Conservation (phyloP, 2,329 filamentous ascomycete genomes). For the Epichloe hybrida region DNA sequence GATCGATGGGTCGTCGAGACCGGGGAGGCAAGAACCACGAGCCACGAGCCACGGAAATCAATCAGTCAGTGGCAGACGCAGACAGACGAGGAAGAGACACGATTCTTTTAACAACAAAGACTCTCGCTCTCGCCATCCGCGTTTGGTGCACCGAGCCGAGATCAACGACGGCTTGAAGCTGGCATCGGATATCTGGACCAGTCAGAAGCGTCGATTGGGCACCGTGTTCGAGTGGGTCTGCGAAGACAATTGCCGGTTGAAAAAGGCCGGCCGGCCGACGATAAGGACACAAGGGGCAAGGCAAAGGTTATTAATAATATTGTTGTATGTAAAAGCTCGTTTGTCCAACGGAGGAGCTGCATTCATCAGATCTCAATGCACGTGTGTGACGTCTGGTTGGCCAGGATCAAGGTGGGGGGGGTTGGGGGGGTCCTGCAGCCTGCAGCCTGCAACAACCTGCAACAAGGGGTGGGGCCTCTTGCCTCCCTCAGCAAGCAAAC, state of each 20-base stretch:
- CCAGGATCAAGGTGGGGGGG: background rate
- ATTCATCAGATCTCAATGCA: background rate
- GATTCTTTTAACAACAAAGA: background rate
- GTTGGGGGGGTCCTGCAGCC: too few species aligned
- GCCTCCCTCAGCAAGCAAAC: too few species aligned
- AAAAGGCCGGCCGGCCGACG: background rate
- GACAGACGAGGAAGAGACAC: too few species aligned
- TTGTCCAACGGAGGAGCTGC: background rate
- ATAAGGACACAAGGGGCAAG: background rate
- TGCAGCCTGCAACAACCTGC: background rate
- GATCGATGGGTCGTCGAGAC: background rate
- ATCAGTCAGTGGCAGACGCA: too few species aligned
- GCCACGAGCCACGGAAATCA: background rate
- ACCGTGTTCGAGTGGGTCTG: constrained; percentile 7
- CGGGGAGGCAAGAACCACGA: background rate
- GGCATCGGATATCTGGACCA: constrained; percentile 5
- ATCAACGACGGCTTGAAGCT: background rate
- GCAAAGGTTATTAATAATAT: too few species aligned
- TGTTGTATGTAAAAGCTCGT: too few species aligned
- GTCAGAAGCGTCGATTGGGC: constrained; percentile 7
- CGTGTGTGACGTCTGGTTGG: background rate
- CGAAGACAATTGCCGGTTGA: background rate
- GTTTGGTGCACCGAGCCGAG: constrained; percentile 8
- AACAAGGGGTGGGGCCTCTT: background rate
- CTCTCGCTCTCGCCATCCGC: constrained; percentile 4